phyloP scores from a whole-genome alignment of 2,329 filamentous ascomycete species.

The Aspergillus awamori region DNA sequence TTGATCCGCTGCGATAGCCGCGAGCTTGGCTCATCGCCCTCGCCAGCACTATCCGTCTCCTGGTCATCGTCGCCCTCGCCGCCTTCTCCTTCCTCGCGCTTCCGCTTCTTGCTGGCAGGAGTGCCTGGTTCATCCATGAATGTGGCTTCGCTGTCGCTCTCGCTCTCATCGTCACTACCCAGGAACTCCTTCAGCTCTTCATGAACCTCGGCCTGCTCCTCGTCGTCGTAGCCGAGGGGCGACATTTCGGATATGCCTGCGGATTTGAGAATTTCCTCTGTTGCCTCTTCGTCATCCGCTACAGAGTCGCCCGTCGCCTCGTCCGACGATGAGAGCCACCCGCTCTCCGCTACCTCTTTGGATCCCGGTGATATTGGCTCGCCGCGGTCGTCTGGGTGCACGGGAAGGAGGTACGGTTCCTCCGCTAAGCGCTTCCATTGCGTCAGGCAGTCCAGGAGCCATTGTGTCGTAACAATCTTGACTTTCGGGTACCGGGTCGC shows the following conservation, averaged over 20 bases:
- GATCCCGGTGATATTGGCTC: constrained; percentile 44
- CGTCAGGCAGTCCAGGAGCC: constrained; percentile 82
- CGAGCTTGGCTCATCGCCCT: constrained; percentile 42
- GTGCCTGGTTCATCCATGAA: constrained; percentile 23
- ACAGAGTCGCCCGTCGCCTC: constrained; percentile 53
- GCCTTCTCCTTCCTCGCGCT: constrained; percentile 33
- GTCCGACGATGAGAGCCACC: constrained; percentile 49
- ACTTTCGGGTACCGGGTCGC: constrained; percentile 78
- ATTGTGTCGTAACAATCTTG: constrained; percentile 88
- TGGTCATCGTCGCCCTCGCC: constrained; percentile 37
- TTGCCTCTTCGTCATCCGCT: constrained; percentile 46
- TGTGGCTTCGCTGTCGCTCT: constrained; percentile 52
- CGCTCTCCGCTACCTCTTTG: constrained; percentile 50
- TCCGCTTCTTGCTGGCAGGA: constrained; percentile 39
- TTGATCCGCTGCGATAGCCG: constrained; percentile 45
- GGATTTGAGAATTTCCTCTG: constrained; percentile 52
- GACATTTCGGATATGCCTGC: constrained; percentile 53
- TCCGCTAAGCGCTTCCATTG: constrained; percentile 84
- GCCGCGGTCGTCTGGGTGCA: constrained; percentile 68
- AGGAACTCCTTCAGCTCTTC: constrained; percentile 78
- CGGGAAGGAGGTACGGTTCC: constrained; percentile 73
- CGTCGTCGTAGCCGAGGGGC: constrained; percentile 59
- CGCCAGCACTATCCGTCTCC: constrained; percentile 33
- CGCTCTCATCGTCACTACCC: constrained; percentile 51
- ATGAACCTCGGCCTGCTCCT: constrained; percentile 67